Percentiles rank a stretch among this genome's conserved stretches.
These are phyloP conservation scores for Candida sp. DNA, from an alignment of 1,139 yeast species.

Conservation along the genomic window DNA sequence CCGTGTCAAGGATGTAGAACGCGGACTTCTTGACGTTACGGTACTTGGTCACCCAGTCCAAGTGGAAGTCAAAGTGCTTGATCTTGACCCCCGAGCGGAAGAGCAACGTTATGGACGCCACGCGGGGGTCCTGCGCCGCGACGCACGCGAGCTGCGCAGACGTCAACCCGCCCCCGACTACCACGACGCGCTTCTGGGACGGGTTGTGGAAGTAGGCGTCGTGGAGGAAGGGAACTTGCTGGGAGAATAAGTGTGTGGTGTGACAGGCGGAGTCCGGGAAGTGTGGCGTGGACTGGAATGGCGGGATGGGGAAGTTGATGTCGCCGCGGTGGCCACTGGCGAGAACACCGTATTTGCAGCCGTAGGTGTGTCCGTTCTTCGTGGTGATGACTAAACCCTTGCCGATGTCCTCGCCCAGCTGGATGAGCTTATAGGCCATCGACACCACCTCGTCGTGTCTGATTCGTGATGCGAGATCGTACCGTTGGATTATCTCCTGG, in stretches of 20 bases:
- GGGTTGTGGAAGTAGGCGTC: constrained; percentile 8
- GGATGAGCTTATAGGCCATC: constrained; percentile 32
- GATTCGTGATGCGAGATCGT: constrained; percentile 31
- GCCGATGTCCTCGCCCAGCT: constrained; percentile 29
- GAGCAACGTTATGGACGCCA: constrained; percentile 35
- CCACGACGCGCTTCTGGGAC: constrained; percentile 28
- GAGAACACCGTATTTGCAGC: constrained; percentile 40
- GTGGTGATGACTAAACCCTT: constrained; percentile 35
- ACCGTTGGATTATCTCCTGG: constrained; percentile 35
- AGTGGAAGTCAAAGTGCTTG: constrained; percentile 54
- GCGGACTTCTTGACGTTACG: constrained; percentile 46
- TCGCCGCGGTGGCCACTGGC: constrained; percentile 49
- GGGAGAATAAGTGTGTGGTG: constrained; percentile 43
- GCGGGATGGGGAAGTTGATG: constrained; percentile 36
- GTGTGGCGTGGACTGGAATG: constrained; percentile 21
- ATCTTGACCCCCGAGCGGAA: constrained; percentile 46
- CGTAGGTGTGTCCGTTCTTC: constrained; percentile 27
- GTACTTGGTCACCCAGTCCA: constrained; percentile 58
- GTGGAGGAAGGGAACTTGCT: constrained; percentile 27
- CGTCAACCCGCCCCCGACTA: constrained; percentile 55
- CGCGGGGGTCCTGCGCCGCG: constrained; percentile 30
- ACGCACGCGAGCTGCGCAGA: constrained; percentile 53
- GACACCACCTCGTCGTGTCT: constrained; percentile 37
- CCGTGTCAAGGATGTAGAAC: constrained; percentile 47
- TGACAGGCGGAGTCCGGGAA: constrained; percentile 42